phyloP scores from a whole-genome alignment of 768 basidiomycete species.

The Phanerochaete sordida region DNA sequence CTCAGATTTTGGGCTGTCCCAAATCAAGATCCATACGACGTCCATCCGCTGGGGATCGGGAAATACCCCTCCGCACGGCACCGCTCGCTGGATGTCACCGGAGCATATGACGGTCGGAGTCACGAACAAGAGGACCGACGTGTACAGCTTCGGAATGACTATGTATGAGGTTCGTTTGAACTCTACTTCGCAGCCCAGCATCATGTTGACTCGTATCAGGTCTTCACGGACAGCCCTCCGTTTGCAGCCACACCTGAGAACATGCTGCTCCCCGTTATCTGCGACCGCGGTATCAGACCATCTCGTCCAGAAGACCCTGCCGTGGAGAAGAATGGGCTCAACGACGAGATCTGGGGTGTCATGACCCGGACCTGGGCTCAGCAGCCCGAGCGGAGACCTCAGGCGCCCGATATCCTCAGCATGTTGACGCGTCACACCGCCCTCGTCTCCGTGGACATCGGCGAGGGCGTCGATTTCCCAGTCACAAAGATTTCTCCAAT shows the following conservation, averaged over 20 bases:
- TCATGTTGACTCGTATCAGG: not conserved
- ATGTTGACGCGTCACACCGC: not conserved
- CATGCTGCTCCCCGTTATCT: not conserved
- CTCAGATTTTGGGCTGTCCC: constrained; percentile 15
- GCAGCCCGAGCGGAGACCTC: not conserved
- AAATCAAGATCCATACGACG: constrained; percentile 9
- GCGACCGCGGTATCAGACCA: not conserved
- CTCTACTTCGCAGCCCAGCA: not conserved
- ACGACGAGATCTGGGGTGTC: not conserved
- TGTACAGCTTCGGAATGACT: constrained; percentile 17
- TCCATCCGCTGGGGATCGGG: not conserved
- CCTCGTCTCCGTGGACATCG: not conserved
- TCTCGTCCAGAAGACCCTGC: not conserved
- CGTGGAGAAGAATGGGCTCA: not conserved
- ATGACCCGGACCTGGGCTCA: not conserved
- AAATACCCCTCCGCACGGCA: not conserved
- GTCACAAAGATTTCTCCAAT: too few relatives aligned
- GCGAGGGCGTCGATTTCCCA: too few relatives aligned
- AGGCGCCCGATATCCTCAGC: not conserved
- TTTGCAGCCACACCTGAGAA: constrained; percentile 3
- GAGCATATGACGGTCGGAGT: constrained; percentile 7
- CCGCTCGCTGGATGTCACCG: constrained; percentile 15
- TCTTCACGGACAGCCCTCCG: constrained; percentile 4
- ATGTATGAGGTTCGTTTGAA: constrained; percentile 14
- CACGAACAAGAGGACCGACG: constrained; percentile 11